Base-by-base conservation (phyloP, 768 basidiomycete species). In the Kwoniella botswanensis region DNA sequence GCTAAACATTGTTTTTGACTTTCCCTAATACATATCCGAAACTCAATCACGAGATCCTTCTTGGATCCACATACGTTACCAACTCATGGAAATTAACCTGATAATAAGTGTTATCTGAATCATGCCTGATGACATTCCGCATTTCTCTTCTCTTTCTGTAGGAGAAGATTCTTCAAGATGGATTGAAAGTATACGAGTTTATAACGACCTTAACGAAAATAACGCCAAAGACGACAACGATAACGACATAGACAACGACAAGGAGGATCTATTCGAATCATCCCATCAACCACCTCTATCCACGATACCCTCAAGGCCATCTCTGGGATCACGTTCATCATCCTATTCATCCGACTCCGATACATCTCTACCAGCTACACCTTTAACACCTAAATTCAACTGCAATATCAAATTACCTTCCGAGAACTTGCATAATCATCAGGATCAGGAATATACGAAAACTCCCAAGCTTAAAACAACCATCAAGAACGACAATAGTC, bases 121-220 rank as follows among this genome's bases (percentile, higher is more conserved):
- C 11, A 55, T n/a, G 21, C 2, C n/a, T 55, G 54, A 55, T 24
- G 54, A 21, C 24, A 13, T 21, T 55, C 24, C n/a, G 4, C 24
- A n/a, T 21, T 21, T 2, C 21, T n/a, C 1, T 55, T 55, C 54
- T 55, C 54, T 21, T 55, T 55, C 54, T 7, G 6, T 21, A 55
- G 24, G 54, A 55, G 54, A 55, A 55, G 21, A n/a, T 24, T 41
- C 12, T 43, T 50, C 59, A 61, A 61, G 18, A 61, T 61, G 41
- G 42, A 61, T 17, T 43, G 22, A 61, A 61, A 17, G 18, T 17
- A 13, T 21, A 18, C 62, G 1, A 35, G 2, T 17, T 24, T 18
- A 65, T 57, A 65, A 56, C 64, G 62, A 63, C 9, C 42, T 13
- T 44, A 46, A 71, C 70, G 53, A 71, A 13, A 21, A 35, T 61